Evolutionary conservation across 2,329 filamentous ascomycete species (phyloP).

Genomic region (Claviceps sp.): DNA sequence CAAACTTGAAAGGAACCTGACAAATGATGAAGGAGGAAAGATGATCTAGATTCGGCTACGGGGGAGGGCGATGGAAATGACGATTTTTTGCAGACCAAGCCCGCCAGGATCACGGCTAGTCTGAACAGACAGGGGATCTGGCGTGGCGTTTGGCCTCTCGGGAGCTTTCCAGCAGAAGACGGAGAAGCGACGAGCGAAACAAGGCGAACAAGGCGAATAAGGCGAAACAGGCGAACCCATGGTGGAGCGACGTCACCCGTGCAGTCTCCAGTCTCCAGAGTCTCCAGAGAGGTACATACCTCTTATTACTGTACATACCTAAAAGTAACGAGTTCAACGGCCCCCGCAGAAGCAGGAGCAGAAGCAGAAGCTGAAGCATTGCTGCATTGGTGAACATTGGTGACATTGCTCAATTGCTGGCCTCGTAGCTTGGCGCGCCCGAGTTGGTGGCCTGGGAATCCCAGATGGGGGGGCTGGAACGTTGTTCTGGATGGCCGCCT

Average conservation of each 20-base stretch:
- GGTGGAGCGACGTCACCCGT: slow-evolving; percentile 6
- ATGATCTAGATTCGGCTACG: neutral
- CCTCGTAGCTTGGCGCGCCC: too few species aligned
- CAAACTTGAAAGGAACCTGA: neutral
- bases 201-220: neutral
- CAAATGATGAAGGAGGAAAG: neutral
- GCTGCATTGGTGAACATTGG: too few species aligned
- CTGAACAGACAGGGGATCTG: neutral
- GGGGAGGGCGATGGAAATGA: slow-evolving; percentile 4
- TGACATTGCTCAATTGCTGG: too few species aligned
- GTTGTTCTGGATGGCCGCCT: slow-evolving; percentile 1
- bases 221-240: neutral
- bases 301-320: too few species aligned
- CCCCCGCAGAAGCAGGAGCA: neutral
- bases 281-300: too few species aligned
- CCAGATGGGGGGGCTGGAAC: neutral
- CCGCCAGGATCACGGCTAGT: slow-evolving; percentile 4
- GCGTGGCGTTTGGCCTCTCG: neutral
- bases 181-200: neutral
- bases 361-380: too few species aligned
- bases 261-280: neutral
- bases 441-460: too few species aligned
- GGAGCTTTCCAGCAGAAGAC: neutral
- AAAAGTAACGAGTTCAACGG: neutral
- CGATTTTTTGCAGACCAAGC: slow-evolving; percentile 4